These are phyloP conservation scores for Colletotrichum neosansevieriae DNA, from an alignment of 2,329 filamentous ascomycete genomes.

Conservation along the genomic window DNA sequence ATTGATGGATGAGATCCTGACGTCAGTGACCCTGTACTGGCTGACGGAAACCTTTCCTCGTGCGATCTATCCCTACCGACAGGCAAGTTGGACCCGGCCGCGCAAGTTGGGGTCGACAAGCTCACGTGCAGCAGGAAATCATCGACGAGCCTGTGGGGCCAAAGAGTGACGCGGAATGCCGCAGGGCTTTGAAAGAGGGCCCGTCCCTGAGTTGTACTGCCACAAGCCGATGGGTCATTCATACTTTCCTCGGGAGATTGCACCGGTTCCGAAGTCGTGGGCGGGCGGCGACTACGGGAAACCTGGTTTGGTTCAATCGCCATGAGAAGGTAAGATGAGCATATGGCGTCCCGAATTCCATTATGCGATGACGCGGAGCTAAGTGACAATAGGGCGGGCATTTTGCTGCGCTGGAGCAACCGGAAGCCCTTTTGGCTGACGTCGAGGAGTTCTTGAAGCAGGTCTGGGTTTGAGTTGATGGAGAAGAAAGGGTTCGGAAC, in stretches of 20 bases:
- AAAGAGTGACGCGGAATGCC: background rate
- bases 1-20: conserved; percentile 3
- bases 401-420: conserved; percentile 1
- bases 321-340: background rate
- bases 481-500: too few relatives aligned
- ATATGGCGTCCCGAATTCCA: background rate
- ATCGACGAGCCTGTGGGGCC: background rate
- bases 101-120: background rate
- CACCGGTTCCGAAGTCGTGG: background rate
- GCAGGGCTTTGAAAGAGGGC: background rate
- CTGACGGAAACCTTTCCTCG: background rate
- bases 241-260: background rate
- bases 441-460: background rate
- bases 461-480: background rate
- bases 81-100: background rate
- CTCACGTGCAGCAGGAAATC: background rate
- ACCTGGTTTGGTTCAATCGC: background rate
- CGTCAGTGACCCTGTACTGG: background rate
- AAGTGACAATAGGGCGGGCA: background rate
- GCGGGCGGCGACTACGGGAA: conserved; percentile 1
- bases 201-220: background rate
- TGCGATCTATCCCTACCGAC: background rate
- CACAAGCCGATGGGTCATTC: conserved; percentile 10
- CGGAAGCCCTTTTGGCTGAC: background rate
- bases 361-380: background rate